Conservation (phyloP, 2,329 filamentous ascomycete genomes). For the Verticillium dahliae region DNA sequence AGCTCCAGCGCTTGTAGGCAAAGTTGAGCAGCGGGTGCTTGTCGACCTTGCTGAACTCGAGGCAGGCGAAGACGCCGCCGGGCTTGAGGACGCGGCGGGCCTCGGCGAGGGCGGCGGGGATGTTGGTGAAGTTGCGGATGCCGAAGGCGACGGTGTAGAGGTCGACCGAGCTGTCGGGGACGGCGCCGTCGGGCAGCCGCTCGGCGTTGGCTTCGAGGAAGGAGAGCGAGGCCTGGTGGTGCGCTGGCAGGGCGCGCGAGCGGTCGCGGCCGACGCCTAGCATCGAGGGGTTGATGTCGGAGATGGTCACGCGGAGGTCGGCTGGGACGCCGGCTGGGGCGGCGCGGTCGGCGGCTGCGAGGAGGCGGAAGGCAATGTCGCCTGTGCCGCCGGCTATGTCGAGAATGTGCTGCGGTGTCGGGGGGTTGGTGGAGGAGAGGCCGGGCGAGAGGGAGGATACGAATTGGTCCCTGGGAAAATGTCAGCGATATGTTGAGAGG, state of each 20-base stretch:
- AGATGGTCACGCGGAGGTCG: slow-evolving; percentile 78
- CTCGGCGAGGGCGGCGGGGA: slow-evolving; percentile 73
- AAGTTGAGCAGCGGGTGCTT: slow-evolving; percentile 72
- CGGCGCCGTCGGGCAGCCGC: slow-evolving; percentile 48
- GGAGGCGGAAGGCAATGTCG: slow-evolving; percentile 94
- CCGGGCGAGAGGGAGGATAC: slow-evolving; percentile 87
- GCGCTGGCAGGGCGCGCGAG: slow-evolving; percentile 49
- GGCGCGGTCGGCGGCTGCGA: slow-evolving; percentile 76
- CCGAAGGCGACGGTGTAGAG: slow-evolving; percentile 97
- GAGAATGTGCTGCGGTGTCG: slow-evolving; percentile 64
- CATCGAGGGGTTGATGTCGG: slow-evolving; percentile 96
- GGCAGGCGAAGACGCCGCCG: slow-evolving; percentile 89
- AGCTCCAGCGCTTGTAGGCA: slow-evolving; percentile 93
- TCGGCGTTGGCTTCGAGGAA: slow-evolving; percentile 94
- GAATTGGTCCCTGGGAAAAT: slow-evolving; percentile 66
- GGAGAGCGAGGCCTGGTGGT: slow-evolving; percentile 50
- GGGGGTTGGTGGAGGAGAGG: slow-evolving; percentile 36
- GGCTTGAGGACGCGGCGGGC: slow-evolving; percentile 87
- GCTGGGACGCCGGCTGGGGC: slow-evolving; percentile 62
- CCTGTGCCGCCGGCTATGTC: slow-evolving; percentile 96
- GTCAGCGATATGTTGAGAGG: neutral
- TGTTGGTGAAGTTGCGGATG: slow-evolving; percentile 94
- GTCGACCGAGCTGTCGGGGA: slow-evolving; percentile 71
- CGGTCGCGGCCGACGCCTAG: slow-evolving; percentile 80
- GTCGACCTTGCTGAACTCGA: slow-evolving; percentile 87